These are phyloP conservation scores for Colletotrichum ledebouriae DNA, from an alignment of 2,329 filamentous ascomycete genomes.

Conservation along the genomic window DNA sequence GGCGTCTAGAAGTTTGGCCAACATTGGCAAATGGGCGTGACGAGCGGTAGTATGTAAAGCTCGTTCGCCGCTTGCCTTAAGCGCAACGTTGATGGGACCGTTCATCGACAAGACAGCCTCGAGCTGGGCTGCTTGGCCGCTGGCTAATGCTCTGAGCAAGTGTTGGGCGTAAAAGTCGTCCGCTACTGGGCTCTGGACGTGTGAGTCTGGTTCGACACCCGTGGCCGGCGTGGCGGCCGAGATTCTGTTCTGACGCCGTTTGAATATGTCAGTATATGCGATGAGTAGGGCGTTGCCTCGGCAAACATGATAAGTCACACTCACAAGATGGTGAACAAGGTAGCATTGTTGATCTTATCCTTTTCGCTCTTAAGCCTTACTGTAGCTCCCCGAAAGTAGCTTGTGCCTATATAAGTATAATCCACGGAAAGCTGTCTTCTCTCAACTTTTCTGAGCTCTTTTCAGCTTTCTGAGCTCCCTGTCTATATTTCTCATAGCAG, in stretches of 20 bases:
- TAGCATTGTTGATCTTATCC: too few relatives aligned
- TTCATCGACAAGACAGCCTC: background rate
- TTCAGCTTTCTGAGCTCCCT: constrained; percentile 13
- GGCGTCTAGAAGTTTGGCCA: constrained; percentile 21
- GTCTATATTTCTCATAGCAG: constrained; percentile 1
- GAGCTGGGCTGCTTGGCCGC: background rate
- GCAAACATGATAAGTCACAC: too few relatives aligned
- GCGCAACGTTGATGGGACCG: background rate
- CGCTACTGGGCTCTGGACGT: too few relatives aligned
- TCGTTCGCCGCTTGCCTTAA: constrained; percentile 8
- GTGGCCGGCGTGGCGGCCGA: too few relatives aligned
- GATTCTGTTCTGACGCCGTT: too few relatives aligned
- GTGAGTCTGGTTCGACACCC: too few relatives aligned
- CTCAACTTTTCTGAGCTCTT: constrained; percentile 13
- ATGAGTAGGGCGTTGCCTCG: too few relatives aligned
- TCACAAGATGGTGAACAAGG: too few relatives aligned
- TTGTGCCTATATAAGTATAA: background rate
- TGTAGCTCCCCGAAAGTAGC: background rate
- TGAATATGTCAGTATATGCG: too few relatives aligned
- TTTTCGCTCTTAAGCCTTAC: too few relatives aligned
- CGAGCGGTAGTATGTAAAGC: constrained; percentile 21
- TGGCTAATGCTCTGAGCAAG: background rate
- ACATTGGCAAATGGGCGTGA: constrained; percentile 10
- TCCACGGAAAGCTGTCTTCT: background rate
- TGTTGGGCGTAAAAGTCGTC: too few relatives aligned